Base-by-base conservation (phyloP, 1,284 basidiomycete genomes). In the Moesziomyces globuligerus region DNA sequence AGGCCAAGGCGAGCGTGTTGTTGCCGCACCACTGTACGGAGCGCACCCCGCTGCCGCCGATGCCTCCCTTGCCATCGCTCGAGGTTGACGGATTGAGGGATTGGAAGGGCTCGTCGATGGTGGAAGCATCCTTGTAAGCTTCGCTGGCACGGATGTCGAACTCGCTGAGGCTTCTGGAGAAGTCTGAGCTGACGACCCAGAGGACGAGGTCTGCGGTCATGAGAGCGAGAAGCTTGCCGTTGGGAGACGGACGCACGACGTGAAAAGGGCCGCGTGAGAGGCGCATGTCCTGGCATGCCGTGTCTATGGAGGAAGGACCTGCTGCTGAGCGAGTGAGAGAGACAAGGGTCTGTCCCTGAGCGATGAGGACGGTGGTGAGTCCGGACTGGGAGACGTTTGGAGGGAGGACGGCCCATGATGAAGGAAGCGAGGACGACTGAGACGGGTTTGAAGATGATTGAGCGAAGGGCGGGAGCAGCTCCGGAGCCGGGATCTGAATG, bases 151-250 rank as follows among this genome's bases (percentile, higher is more conserved):
- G 49, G 20, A 81, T 55, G 48, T 80, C 89, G 73, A 92, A 93
- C 76, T 95, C 93, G 7, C 92, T 91, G 69, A 97, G 87, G 75
- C 88, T 92, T 34, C 93, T 87, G 61, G 92, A 89, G 79, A 98
- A 95, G 83, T 98, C 93, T 17, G 90, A 88, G 7, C 92, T 94
- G 15, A 96, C 92, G 38, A 98, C 95, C 90, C 91, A 93, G 18
- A 98, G 87, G 87, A 85, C 10, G 89, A 89, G 24, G 86, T 69
- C 85, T 49, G 86, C 88, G 0, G 90, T 93, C 36, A 96, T 84
- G 11, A 98, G 85, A 0, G 94, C 93, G 13, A 98, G 86, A 38
- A 94, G 90, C 77, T 94, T 93, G 32, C 94, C 94, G 74, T 95
- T 95, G 0, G 94, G 94, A 0, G 94, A 96, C 0, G 92, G 89